Evolutionary conservation across 495 filamentous ascomycete genomes (phyloP).

Genomic region (Penicillium samsonianum): DNA sequence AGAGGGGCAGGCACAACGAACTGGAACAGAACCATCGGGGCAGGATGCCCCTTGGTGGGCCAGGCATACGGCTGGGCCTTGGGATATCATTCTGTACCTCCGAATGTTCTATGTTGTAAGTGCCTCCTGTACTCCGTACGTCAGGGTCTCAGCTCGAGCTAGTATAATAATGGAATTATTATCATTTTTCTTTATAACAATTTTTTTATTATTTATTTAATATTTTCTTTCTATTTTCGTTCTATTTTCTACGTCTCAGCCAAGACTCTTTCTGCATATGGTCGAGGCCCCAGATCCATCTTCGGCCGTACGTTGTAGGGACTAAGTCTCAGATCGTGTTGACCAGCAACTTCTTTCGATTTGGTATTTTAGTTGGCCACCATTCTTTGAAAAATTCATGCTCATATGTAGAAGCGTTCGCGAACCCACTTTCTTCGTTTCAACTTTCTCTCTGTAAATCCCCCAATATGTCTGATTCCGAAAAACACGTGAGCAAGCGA

Average conservation of each 20-base stretch:
- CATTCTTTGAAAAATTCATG: slow-evolving; percentile 6
- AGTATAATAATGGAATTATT: slow-evolving; percentile 13
- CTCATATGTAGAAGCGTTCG: slow-evolving; percentile 4
- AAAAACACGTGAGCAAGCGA: slow-evolving; percentile 44
- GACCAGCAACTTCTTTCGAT: slow-evolving; percentile 1
- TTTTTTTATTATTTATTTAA: neutral
- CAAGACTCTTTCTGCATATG: slow-evolving; percentile 23
- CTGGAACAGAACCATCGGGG: slow-evolving; percentile 20
- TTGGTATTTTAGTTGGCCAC: slow-evolving; percentile 10
- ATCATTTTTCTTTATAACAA: neutral
- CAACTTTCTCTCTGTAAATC: slow-evolving; percentile 5
- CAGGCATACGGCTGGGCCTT: slow-evolving; percentile 26
- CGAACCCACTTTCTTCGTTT: slow-evolving; percentile 29
- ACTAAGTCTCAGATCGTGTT: slow-evolving; percentile 1
- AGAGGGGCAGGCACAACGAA: slow-evolving; percentile 15
- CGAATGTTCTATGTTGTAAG: slow-evolving; percentile 19
- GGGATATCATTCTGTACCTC: slow-evolving; percentile 14
- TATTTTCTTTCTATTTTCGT: neutral
- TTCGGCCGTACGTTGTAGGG: slow-evolving; percentile 5
- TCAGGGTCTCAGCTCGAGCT: slow-evolving; percentile 18
- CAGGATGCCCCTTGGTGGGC: slow-evolving; percentile 27
- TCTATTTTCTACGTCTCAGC: slow-evolving; percentile 20
- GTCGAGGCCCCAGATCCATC: slow-evolving; percentile 24
- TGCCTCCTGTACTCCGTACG: slow-evolving; percentile 16
- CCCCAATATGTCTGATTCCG: slow-evolving; percentile 26